Percentiles rank a stretch among this genome's conserved stretches.
Evolutionary conservation across 495 filamentous ascomycete species (phyloP).

Genomic region (Hypoxylon fuscum): DNA sequence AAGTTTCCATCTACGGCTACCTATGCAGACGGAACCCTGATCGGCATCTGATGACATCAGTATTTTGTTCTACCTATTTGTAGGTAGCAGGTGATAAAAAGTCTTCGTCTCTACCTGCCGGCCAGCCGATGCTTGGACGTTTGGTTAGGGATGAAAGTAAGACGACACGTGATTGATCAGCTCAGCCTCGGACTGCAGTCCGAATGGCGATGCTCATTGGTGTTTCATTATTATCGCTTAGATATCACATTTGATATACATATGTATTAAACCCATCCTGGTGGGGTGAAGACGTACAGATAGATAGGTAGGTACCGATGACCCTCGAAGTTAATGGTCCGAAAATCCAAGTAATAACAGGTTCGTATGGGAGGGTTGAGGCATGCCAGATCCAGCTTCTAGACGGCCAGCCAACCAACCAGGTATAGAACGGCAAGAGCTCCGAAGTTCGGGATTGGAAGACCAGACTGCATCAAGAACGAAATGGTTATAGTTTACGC

Average conservation of each 20-base stretch:
- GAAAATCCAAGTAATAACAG: background rate
- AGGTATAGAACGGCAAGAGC: background rate
- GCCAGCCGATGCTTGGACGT: background rate
- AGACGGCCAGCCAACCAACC: background rate
- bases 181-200: background rate
- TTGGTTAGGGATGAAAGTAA: constrained; percentile 7
- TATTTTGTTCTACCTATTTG: too few relatives aligned
- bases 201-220: constrained; percentile 7
- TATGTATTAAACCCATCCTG: constrained; percentile 10
- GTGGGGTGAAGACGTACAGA: too few relatives aligned
- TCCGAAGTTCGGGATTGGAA: background rate
- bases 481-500: constrained; percentile 22
- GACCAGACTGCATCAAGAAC: background rate
- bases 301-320: constrained; percentile 1
- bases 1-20: constrained; percentile 2
- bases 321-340: background rate
- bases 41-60: constrained; percentile 23
- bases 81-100: background rate
- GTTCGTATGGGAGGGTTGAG: background rate
- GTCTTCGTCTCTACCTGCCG: constrained; percentile 1
- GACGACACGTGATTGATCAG: constrained; percentile 14
- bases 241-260: constrained; percentile 15
- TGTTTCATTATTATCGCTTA: constrained; percentile 5
- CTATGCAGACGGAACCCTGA: constrained; percentile 1
- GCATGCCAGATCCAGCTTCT: constrained; percentile 5